Evolutionary conservation across 2,329 filamentous ascomycete species (phyloP), one percentile per base, ranked within the genome.

Genomic region (Verticillium zaregamsianum): DNA sequence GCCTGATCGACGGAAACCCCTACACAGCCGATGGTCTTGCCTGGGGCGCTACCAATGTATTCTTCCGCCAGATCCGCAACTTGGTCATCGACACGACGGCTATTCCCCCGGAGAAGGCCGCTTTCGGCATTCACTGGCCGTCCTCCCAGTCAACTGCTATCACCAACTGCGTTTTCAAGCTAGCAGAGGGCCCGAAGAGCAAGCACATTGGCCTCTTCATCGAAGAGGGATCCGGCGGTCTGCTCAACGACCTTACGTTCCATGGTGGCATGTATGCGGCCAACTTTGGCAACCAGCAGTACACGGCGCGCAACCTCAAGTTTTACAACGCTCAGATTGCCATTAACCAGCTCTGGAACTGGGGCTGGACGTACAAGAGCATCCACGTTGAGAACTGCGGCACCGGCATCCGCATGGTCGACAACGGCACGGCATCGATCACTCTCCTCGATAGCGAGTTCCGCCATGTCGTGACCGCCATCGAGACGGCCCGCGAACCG

Each of bases 361-460:
- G 90, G 90, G 84, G 86, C 1, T 92, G 88, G 87, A 88, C 86
- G 5, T 90, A 90, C 78, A 89, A 90, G 74, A 86, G 83, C 25
- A 71, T 90, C 23, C 78, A 74, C 31, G 84, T 91, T 73, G 82
- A 85, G 69, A 80, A 89, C 69, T 90, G 87, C 69, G 77, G 77
- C 11, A 79, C 90, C 35, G 90, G 88, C 14, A 79, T 92, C 62
- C 87, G 91, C 70, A 88, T 92, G 81, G 81, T 79, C 58, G 75
- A 77, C 59, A 77, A 86, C 67, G 84, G 83, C 14, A 90, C 93
- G 31, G 90, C 91, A 40, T 94, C 91, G 0, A 85, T 93, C 28
- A 81, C 91, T 39, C 75, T 96, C 35, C 78, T 93, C 55, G 92
- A 96, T 77, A 91, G 88, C 75, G 83, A 81, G 60, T 86, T 95